Evolutionary conservation across 148 eudicot species (phyloP).

Genomic region (Talinum fruticosum): DNA sequence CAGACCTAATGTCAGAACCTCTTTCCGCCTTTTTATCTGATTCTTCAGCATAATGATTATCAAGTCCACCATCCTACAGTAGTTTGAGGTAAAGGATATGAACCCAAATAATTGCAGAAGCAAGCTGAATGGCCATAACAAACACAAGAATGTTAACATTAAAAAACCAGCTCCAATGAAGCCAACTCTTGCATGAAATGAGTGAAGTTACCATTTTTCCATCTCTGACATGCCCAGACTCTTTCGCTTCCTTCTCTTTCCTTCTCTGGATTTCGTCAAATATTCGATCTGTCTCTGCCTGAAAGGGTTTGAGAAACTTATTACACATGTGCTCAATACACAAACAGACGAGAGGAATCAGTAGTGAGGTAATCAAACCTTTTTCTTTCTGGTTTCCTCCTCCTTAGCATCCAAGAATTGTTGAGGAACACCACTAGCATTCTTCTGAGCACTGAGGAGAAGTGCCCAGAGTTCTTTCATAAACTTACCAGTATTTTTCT

Average conservation of each 20-base stretch:
- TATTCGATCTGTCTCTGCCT: constrained; percentile 83
- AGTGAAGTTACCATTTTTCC: constrained; percentile 69
- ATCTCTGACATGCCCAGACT: constrained; percentile 45
- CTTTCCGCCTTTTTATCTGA: constrained; percentile 36
- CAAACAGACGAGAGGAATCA: background rate
- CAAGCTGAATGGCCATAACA: constrained; percentile 84
- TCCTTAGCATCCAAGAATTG: constrained; percentile 97
- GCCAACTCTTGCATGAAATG: constrained; percentile 51
- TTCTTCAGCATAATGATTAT: constrained; percentile 37
- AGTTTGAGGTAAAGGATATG: constrained; percentile 99
- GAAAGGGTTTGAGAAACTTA: constrained; percentile 17
- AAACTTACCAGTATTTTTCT: constrained; percentile 94
- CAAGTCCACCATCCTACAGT: constrained; percentile 85
- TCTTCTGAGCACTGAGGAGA: constrained; percentile 93
- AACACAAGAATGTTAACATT: constrained; percentile 67
- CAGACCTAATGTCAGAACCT: constrained; percentile 38
- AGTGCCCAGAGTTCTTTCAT: constrained; percentile 97
- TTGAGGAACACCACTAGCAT: constrained; percentile 95
- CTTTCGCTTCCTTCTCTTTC: constrained; percentile 68
- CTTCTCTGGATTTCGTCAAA: constrained; percentile 70
- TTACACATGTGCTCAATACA: background rate
- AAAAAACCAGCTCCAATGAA: constrained; percentile 31
- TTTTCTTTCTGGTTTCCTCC: constrained; percentile 85
- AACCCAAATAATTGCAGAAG: constrained; percentile 99
- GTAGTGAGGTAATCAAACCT: constrained; percentile 39